These are phyloP conservation scores for Lentinus tigrinus DNA, from an alignment of 768 basidiomycete genomes.

Conservation along the genomic window DNA sequence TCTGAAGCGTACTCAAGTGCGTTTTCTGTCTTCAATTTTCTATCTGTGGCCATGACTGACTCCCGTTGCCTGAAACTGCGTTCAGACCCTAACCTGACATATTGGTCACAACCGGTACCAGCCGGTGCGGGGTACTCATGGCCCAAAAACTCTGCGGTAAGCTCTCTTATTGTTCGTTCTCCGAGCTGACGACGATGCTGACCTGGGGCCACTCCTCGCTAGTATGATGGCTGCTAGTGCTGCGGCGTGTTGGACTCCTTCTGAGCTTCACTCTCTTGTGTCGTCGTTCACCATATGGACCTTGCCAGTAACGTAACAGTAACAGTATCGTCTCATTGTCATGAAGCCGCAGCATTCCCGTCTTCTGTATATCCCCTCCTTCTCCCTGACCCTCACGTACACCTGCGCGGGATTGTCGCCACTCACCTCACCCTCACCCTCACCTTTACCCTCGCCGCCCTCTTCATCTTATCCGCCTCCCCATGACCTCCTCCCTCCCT, in stretches of 20 bases:
- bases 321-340: slow-evolving; percentile 16
- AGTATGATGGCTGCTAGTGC: background rate
- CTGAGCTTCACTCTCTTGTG: background rate
- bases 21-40: slow-evolving; percentile 28
- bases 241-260: background rate
- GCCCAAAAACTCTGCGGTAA: slow-evolving; percentile 33
- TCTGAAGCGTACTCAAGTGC: slow-evolving; percentile 55
- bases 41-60: background rate
- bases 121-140: slow-evolving; percentile 31
- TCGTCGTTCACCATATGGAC: slow-evolving; percentile 1
- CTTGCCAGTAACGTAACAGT: slow-evolving; percentile 17
- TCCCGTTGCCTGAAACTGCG: background rate
- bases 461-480: background rate
- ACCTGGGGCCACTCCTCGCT: background rate
- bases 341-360: slow-evolving; percentile 5
- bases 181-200: background rate
- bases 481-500: background rate
- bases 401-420: background rate
- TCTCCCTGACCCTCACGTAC: background rate
- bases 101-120: slow-evolving; percentile 25
- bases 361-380: slow-evolving; percentile 11
- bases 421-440: background rate
- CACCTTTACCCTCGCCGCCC: background rate
- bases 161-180: background rate
- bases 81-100: slow-evolving; percentile 33